phyloP scores from a whole-genome alignment of 768 basidiomycete species.

The Lyophyllum semitale region DNA sequence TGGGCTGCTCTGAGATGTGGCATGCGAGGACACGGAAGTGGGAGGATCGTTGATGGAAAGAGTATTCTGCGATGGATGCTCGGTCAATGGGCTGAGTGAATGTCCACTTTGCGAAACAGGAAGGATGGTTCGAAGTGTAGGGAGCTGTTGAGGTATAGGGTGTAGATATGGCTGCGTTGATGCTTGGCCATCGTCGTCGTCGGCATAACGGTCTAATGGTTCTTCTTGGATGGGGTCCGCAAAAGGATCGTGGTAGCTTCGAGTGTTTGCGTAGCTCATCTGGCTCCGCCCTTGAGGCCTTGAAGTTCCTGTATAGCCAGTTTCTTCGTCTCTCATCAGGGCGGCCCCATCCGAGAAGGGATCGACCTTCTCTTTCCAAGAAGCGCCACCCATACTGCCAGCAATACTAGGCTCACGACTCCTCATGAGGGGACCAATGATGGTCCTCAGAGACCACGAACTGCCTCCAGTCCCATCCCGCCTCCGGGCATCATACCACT shows the following conservation, averaged over 20 bases:
- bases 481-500: slow-evolving; percentile 35
- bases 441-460: slow-evolving; percentile 54
- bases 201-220: slow-evolving; percentile 17
- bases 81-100: slow-evolving; percentile 40
- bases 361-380: slow-evolving; percentile 50
- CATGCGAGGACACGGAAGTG: slow-evolving; percentile 27
- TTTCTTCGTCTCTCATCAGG: slow-evolving; percentile 36
- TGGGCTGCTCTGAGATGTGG: slow-evolving; percentile 28
- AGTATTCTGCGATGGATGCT: slow-evolving; percentile 36
- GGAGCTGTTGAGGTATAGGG: slow-evolving; percentile 18
- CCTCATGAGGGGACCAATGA: slow-evolving; percentile 38
- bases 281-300: slow-evolving; percentile 32
- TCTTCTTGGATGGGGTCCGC: slow-evolving; percentile 41
- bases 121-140: slow-evolving; percentile 30
- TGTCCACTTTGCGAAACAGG: slow-evolving; percentile 34
- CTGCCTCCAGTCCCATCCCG: slow-evolving; percentile 47
- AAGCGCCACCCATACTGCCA: slow-evolving; percentile 27
- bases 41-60: slow-evolving; percentile 27
- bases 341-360: slow-evolving; percentile 50
- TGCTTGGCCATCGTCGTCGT: slow-evolving; percentile 4
- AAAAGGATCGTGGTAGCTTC: slow-evolving; percentile 53
- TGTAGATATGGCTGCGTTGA: slow-evolving; percentile 12
- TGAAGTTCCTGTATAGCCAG: slow-evolving; percentile 20
- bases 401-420: slow-evolving; percentile 42
- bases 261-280: slow-evolving; percentile 37